Evolutionary conservation across 495 filamentous ascomycete genomes (phyloP).

Genomic region (Rostrohypoxylon terebratum): DNA sequence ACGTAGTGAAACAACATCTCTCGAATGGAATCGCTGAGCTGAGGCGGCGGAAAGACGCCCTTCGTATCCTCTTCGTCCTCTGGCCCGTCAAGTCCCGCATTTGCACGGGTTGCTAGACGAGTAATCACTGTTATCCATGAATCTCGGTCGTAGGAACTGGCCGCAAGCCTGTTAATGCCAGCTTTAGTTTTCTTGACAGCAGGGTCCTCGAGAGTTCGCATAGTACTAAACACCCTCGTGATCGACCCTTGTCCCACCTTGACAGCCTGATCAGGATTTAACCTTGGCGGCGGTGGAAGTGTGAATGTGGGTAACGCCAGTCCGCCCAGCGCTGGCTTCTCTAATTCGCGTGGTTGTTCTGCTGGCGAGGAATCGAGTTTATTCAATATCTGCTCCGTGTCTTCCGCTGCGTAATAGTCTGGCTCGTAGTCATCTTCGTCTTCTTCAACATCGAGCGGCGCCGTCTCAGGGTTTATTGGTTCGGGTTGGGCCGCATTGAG

Average conservation of each 20-base stretch:
- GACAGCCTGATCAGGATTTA: slow-evolving; percentile 74
- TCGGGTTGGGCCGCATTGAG: slow-evolving; percentile 55
- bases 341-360: slow-evolving; percentile 53
- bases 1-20: slow-evolving; percentile 85
- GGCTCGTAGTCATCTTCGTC: slow-evolving; percentile 93
- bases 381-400: slow-evolving; percentile 77
- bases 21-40: slow-evolving; percentile 75
- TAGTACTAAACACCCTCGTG: slow-evolving; percentile 79
- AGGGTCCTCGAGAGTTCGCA: slow-evolving; percentile 72
- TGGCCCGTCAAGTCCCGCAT: slow-evolving; percentile 69
- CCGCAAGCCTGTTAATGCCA: slow-evolving; percentile 86
- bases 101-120: slow-evolving; percentile 84
- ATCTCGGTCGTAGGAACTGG: slow-evolving; percentile 85
- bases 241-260: slow-evolving; percentile 77
- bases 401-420: slow-evolving; percentile 78
- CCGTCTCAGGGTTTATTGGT: slow-evolving; percentile 60
- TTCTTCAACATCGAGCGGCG: slow-evolving; percentile 70
- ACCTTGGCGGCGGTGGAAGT: slow-evolving; percentile 78
- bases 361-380: slow-evolving; percentile 74
- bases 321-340: slow-evolving; percentile 42
- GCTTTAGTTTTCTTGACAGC: slow-evolving; percentile 65
- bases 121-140: slow-evolving; percentile 90
- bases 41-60: slow-evolving; percentile 40
- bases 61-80: slow-evolving; percentile 64
- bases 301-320: slow-evolving; percentile 74